Evolutionary conservation across 139 green algal genomes (phyloP).

Genomic region (Chlorella sp.): DNA sequence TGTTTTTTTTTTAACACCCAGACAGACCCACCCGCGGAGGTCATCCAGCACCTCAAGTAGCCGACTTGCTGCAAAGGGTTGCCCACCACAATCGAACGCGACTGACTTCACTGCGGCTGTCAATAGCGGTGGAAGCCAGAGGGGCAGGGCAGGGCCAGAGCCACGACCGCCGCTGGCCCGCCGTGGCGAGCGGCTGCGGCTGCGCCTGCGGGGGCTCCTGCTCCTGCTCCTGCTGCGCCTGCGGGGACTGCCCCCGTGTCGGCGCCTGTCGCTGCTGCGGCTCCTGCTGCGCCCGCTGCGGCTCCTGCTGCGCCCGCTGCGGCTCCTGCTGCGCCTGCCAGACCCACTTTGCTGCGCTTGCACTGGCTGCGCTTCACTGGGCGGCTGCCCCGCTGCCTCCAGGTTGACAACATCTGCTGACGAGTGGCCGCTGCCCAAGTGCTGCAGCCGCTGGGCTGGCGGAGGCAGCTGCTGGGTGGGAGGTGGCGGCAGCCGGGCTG

Average conservation of each 20-base stretch:
- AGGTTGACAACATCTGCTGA: background rate
- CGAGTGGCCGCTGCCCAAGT: background rate
- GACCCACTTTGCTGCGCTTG: background rate
- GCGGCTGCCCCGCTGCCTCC: background rate
- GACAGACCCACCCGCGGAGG: slow-evolving; percentile 8
- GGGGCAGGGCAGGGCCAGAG: background rate
- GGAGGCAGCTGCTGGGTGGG: too few species aligned
- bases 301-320: background rate
- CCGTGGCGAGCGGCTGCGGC: background rate
- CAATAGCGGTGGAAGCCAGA: slow-evolving; percentile 1
- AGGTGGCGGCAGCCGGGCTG: background rate
- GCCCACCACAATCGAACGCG: background rate
- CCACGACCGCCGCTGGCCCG: background rate
- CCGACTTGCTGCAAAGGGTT: background rate
- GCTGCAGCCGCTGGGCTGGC: background rate
- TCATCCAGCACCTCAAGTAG: background rate
- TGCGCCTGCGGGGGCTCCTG: background rate
- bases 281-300: background rate
- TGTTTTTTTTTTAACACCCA: too few species aligned
- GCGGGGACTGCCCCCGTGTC: too few species aligned
- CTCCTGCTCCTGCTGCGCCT: background rate
- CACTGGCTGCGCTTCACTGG: background rate
- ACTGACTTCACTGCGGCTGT: background rate
- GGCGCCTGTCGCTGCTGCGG: background rate
- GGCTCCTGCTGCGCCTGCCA: background rate